Base-by-base conservation (phyloP, 23 red algal genomes). In the Agarophyton chilense region DNA sequence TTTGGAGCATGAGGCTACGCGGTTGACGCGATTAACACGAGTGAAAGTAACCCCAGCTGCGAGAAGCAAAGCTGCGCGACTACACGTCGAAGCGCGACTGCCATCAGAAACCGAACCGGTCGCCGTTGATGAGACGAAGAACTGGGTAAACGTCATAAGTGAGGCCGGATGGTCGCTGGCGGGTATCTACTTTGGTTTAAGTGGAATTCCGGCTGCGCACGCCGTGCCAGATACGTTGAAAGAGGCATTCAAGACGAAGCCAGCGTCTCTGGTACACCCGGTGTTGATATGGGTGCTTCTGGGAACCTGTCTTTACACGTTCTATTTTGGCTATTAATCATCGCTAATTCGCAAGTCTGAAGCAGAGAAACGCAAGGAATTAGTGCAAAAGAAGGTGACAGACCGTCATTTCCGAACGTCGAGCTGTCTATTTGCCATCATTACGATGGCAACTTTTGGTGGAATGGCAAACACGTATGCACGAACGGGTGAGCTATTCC, bases 381-480 rank as follows among this genome's bases (percentile, higher is more conserved):
- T 98, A 24, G 93, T 86, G 29, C 89, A 89, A 80, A 64, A 65
- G 26, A 88, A 90, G 33, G 77, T 84, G 44, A 88, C 86, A 10
- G 66, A 95, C 14, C 55, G 71, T 54, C 96, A 98, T 83, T 93
- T 93, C 47, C 72, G 74, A 77, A 72, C 92, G 2, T 81, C 88
- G 28, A 70, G 85, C 43, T 17, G 55, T 28, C 79, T 98, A 32
- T 79, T 95, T 77, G 96, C 93, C 10, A 49, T 95, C 1, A 92
- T 94, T 76, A 98, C 96, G 11, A 16, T 95, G 64, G 72, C 84
- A 38, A 98, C 96, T 41, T 98, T 98, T 68, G 89, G 79, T 53
- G 96, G 96, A 29, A 98, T 98, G 96, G 92, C 87, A 31, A 98
- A 98, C 81, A 98, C 96, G 21, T 98, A 78, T 75, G 73, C 96